Percentiles rank a stretch among this genome's conserved stretches.
phyloP scores from a whole-genome alignment of 495 filamentous ascomycete species.

The Trichoderma virens region DNA sequence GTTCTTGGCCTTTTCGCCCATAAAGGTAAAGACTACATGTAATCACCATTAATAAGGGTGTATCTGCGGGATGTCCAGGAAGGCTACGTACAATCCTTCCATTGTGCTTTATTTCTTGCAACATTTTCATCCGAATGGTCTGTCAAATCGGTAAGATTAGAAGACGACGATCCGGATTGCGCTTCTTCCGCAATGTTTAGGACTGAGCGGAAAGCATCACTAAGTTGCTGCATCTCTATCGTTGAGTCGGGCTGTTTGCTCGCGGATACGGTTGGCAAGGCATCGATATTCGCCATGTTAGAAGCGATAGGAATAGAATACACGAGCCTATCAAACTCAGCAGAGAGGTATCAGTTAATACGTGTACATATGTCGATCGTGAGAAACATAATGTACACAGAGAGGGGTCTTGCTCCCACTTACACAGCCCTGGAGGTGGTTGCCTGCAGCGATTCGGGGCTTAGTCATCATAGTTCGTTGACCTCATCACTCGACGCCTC shows the following conservation, averaged over 20 bases:
- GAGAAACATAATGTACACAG: too few relatives aligned
- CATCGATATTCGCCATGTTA: too few relatives aligned
- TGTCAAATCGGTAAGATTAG: not conserved
- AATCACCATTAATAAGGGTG: not conserved
- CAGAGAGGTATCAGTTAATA: too few relatives aligned
- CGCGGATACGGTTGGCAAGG: not conserved
- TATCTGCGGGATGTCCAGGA: not conserved
- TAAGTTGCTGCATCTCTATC: not conserved
- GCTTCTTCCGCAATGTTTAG: not conserved
- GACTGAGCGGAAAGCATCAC: not conserved
- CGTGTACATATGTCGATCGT: too few relatives aligned
- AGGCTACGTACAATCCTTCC: not conserved
- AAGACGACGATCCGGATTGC: not conserved
- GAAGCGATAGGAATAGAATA: too few relatives aligned
- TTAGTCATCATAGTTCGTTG: not conserved
- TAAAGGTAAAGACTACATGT: not conserved
- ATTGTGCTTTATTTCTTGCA: not conserved
- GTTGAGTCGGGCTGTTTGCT: not conserved
- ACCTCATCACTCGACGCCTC: not conserved
- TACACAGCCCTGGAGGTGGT: too few relatives aligned
- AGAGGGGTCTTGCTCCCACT: too few relatives aligned
- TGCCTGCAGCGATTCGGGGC: too few relatives aligned
- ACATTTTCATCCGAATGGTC: not conserved
- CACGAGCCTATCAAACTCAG: too few relatives aligned
- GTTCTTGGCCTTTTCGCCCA: not conserved